Conservation (phyloP, 805 yeast species). For the Pichia phayaonensis region DNA sequence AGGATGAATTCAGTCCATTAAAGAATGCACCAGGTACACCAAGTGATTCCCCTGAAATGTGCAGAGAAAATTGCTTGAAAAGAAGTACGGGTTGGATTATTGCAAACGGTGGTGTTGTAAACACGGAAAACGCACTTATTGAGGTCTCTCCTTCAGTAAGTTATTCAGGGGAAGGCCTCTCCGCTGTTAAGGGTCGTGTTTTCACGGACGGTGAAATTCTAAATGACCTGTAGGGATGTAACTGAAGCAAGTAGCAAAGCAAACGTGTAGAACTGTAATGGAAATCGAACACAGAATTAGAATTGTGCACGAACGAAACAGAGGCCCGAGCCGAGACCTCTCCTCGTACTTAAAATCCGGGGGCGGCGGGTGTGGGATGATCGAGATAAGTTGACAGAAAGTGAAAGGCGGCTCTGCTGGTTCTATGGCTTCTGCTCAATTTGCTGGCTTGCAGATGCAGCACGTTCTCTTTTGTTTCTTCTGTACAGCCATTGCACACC, state of each 20-base stretch:
- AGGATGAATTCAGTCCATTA: slow-evolving; percentile 85
- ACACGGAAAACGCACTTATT: slow-evolving; percentile 39
- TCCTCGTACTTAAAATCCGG: neutral
- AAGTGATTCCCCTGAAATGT: slow-evolving; percentile 80
- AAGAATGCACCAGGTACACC: slow-evolving; percentile 83
- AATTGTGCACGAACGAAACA: no score
- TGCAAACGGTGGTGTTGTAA: slow-evolving; percentile 59
- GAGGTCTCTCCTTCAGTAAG: slow-evolving; percentile 76
- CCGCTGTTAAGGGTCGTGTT: neutral
- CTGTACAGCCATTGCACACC: neutral
- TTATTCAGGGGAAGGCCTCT: slow-evolving; percentile 66
- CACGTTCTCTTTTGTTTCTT: neutral
- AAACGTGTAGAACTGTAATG: neutral
- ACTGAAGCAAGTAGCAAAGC: neutral
- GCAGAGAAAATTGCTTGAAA: slow-evolving; percentile 53
- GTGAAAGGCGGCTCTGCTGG: neutral
- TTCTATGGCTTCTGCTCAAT: no score
- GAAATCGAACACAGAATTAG: neutral
- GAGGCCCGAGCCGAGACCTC: no score
- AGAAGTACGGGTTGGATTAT: slow-evolving; percentile 71
- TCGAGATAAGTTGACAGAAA: neutral
- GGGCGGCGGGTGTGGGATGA: neutral
- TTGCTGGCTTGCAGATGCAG: neutral
- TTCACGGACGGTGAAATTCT: neutral
- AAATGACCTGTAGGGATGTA: neutral